Evolutionary conservation across 495 filamentous ascomycete species (phyloP).

Genomic region (Parathielavia appendiculata): DNA sequence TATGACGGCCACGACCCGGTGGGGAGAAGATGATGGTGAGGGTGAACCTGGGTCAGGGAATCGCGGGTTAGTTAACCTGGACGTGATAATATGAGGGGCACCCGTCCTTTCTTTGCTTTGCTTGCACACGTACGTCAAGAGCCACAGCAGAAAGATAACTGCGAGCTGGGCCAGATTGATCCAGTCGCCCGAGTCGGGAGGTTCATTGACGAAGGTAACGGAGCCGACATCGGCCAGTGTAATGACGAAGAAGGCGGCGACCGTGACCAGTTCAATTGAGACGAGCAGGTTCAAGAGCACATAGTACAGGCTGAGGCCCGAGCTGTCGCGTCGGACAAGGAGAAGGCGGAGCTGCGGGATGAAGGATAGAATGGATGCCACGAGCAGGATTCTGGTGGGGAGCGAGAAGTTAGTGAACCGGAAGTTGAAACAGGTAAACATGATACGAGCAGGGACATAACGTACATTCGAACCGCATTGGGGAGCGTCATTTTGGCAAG

Average conservation of each 20-base stretch:
- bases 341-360: background rate
- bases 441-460: background rate
- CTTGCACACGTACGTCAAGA: constrained; percentile 2
- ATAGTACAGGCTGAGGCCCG: background rate
- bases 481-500: background rate
- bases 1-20: background rate
- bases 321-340: background rate
- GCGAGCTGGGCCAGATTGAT: background rate
- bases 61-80: background rate
- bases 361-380: background rate
- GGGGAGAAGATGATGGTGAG: background rate
- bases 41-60: background rate
- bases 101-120: background rate
- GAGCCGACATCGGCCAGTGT: background rate
- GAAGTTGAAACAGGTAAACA: background rate
- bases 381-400: background rate
- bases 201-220: background rate
- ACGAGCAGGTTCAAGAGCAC: background rate
- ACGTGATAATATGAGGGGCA: too few species aligned
- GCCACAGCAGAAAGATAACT: background rate
- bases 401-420: background rate
- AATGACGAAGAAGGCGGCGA: background rate
- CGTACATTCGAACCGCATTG: background rate
- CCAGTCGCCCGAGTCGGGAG: background rate
- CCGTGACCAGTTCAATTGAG: background rate